Conservation (phyloP, 2,329 filamentous ascomycete species). For the Cladophialophora exuberans region DNA sequence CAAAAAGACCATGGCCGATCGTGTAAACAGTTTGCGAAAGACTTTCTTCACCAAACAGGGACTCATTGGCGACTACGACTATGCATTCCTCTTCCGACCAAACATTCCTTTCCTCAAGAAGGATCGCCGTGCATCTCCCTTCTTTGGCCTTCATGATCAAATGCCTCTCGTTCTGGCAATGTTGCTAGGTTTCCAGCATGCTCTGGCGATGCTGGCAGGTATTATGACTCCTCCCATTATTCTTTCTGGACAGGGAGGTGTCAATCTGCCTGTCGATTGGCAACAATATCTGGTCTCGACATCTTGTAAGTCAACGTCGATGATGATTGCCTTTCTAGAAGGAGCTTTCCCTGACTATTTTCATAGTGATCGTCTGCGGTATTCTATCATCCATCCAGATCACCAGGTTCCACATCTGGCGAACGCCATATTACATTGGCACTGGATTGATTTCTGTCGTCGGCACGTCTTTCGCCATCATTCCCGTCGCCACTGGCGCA, state of each 20-base stretch:
- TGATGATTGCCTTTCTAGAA: not conserved
- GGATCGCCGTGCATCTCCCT: conserved; percentile 61
- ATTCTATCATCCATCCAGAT: conserved; percentile 69
- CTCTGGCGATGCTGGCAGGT: conserved; percentile 67
- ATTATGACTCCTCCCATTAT: conserved; percentile 68
- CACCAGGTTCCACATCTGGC: conserved; percentile 64
- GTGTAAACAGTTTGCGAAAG: conserved; percentile 35
- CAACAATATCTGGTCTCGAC: conserved; percentile 71
- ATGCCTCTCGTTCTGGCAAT: conserved; percentile 69
- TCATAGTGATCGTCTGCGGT: conserved; percentile 63
- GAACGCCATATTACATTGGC: conserved; percentile 65
- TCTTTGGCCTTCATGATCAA: conserved; percentile 70
- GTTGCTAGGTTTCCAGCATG: conserved; percentile 70
- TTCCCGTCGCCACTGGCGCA: conserved; percentile 66
- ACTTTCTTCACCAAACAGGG: conserved; percentile 61
- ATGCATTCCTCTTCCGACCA: conserved; percentile 80
- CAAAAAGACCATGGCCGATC: conserved; percentile 43
- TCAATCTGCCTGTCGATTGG: conserved; percentile 58
- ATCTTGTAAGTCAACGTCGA: conserved; percentile 44
- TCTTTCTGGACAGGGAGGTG: conserved; percentile 58
- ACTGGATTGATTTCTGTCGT: conserved; percentile 71
- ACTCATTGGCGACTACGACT: conserved; percentile 84
- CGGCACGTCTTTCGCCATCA: conserved; percentile 68
- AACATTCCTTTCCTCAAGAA: conserved; percentile 82
- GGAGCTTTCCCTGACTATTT: not conserved